Evolutionary conservation across 345 rosid species (phyloP).

Genomic region (Litchi chinensis): DNA sequence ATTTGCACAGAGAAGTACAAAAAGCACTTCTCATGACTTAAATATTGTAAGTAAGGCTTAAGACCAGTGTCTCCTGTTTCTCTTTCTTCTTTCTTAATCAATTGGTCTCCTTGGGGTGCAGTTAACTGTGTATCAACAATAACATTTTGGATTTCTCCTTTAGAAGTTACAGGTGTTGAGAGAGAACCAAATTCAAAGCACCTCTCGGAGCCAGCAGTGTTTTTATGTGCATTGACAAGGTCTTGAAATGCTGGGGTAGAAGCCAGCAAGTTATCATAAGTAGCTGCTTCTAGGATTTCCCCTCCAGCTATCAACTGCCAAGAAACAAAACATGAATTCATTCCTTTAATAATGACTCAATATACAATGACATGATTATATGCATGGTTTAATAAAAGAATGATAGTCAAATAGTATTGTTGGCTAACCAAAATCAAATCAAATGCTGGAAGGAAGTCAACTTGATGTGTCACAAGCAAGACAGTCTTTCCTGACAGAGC

Average conservation of each 20-base stretch:
- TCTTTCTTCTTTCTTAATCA: slow-evolving; percentile 56
- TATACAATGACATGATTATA: no score
- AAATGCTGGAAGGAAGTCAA: slow-evolving; percentile 58
- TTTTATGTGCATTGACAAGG: slow-evolving; percentile 53
- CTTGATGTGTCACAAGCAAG: slow-evolving; percentile 59
- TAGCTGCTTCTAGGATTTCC: slow-evolving; percentile 40
- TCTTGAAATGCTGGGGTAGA: slow-evolving; percentile 43
- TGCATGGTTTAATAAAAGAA: no score
- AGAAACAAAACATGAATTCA: slow-evolving; percentile 13
- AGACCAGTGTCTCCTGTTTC: slow-evolving; percentile 55
- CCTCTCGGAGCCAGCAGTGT: slow-evolving; percentile 26
- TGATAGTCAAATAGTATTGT: neutral
- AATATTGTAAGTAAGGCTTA: slow-evolving; percentile 51
- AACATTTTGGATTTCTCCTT: slow-evolving; percentile 36
- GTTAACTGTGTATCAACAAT: slow-evolving; percentile 9
- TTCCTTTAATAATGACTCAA: neutral
- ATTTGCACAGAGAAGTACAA: slow-evolving; percentile 29
- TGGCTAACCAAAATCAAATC: slow-evolving; percentile 47
- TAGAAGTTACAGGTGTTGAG: slow-evolving; percentile 6
- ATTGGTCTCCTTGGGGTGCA: slow-evolving; percentile 36
- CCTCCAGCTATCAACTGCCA: slow-evolving; percentile 52
- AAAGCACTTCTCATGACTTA: slow-evolving; percentile 39
- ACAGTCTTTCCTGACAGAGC: slow-evolving; percentile 53
- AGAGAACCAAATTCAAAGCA: neutral
- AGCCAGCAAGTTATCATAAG: slow-evolving; percentile 44